phyloP scores from a whole-genome alignment of 805 yeast genomes.

The Hanseniaspora pseudoguilliermondii region DNA sequence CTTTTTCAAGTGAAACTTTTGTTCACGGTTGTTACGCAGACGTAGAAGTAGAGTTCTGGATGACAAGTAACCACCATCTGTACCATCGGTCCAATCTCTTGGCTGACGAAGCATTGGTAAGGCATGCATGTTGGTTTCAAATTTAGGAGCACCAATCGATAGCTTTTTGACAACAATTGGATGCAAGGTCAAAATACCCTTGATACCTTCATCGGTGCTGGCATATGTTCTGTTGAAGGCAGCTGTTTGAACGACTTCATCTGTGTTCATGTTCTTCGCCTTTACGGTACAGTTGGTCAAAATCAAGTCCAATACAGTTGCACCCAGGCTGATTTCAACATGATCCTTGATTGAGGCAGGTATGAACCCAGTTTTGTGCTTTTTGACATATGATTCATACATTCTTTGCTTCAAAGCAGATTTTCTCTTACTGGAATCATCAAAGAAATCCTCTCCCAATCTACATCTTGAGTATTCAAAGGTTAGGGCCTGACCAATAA shows the following conservation, averaged over 20 bases:
- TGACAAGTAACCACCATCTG: constrained; percentile 73
- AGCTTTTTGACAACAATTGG: constrained; percentile 51
- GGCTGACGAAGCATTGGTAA: constrained; percentile 90
- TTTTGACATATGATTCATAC: neutral
- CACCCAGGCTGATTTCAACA: constrained; percentile 4
- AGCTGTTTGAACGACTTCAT: constrained; percentile 47
- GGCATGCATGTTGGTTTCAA: constrained; percentile 68
- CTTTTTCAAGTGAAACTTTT: constrained; percentile 72
- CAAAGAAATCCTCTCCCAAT: neutral
- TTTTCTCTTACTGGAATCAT: neutral
- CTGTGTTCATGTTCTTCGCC: constrained; percentile 22
- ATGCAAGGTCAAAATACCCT: constrained; percentile 53
- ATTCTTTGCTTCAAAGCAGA: neutral
- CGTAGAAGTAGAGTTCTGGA: constrained; percentile 55
- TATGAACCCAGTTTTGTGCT: neutral
- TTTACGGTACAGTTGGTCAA: neutral
- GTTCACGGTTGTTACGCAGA: constrained; percentile 77
- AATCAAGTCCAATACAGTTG: neutral
- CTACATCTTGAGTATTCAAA: constrained; percentile 1
- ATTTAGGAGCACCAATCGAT: constrained; percentile 50
- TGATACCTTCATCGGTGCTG: constrained; percentile 11
- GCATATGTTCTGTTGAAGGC: constrained; percentile 86
- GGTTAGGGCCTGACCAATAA: neutral
- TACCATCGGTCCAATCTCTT: constrained; percentile 72
- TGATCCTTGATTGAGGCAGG: neutral